A percentile compares a stretch with the other conserved stretches of the same genome.
These are phyloP conservation scores for Starmerella stigmatis DNA, from an alignment of 805 yeast species.

Conservation along the genomic window DNA sequence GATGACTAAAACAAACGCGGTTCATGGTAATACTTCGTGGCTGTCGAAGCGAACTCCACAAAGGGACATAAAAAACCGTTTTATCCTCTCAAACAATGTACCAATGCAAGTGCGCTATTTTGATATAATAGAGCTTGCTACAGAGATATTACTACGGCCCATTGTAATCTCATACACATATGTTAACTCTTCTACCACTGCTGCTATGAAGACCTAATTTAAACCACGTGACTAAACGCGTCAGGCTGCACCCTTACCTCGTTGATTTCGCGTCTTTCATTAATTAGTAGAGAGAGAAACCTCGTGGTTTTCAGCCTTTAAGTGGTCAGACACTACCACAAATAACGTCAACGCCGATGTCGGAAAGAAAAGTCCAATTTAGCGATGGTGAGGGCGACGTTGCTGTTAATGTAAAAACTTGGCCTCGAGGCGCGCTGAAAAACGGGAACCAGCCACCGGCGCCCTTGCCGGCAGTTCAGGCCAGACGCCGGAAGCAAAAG, in stretches of 20 bases:
- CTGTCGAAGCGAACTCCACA: too few relatives aligned
- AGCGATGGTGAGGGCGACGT: background rate
- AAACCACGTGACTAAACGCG: conserved; percentile 1
- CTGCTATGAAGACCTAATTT: background rate
- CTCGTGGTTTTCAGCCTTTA: background rate
- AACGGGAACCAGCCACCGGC: background rate
- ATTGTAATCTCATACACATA: too few relatives aligned
- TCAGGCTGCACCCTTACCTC: conserved; percentile 1
- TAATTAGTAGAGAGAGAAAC: background rate
- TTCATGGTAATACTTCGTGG: too few relatives aligned
- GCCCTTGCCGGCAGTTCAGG: background rate
- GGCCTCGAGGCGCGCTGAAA: conserved; percentile 3
- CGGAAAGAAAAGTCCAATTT: conserved; percentile 1
- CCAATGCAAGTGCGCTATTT: too few relatives aligned
- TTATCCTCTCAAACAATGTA: too few relatives aligned
- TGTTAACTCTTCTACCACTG: too few relatives aligned
- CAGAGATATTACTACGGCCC: too few relatives aligned
- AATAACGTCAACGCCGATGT: background rate
- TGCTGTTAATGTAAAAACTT: background rate
- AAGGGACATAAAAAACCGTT: too few relatives aligned
- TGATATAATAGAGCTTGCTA: too few relatives aligned
- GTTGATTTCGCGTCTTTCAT: conserved; percentile 2
- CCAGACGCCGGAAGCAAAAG: background rate
- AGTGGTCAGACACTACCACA: background rate
- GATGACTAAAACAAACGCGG: too few relatives aligned